Percentiles rank a stretch among this genome's conserved stretches.
Conservation (phyloP, 805 yeast genomes). For the Starmerella khaoyaiensis region DNA sequence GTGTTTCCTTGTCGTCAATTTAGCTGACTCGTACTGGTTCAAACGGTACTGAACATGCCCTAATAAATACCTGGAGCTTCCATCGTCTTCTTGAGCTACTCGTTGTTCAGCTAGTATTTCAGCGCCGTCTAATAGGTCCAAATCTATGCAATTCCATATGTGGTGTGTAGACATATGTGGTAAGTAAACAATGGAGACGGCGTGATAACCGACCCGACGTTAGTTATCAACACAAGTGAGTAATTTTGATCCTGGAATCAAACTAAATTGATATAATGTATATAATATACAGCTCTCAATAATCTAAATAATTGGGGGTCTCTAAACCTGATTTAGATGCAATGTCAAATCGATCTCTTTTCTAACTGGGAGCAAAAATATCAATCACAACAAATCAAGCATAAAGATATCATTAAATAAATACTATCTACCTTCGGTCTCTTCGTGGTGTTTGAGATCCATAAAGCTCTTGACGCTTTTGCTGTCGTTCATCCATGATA, state of each 20-base stretch:
- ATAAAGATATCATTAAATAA: background rate
- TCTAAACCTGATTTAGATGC: too few species aligned
- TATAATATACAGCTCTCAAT: too few species aligned
- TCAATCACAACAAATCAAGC: too few species aligned
- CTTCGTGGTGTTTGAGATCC: slow-evolving; percentile 14
- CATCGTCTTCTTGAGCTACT: slow-evolving; percentile 45
- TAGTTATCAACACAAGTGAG: too few species aligned
- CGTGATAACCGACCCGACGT: too few species aligned
- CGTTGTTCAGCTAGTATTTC: slow-evolving; percentile 77
- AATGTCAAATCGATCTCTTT: too few species aligned
- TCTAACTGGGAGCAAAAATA: too few species aligned
- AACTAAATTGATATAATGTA: too few species aligned
- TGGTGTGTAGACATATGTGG: slow-evolving; percentile 31
- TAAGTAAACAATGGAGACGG: background rate
- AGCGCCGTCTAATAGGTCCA: slow-evolving; percentile 58
- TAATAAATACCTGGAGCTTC: slow-evolving; percentile 55
- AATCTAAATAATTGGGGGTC: too few species aligned
- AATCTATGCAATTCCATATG: slow-evolving; percentile 59
- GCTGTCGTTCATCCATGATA: slow-evolving; percentile 30
- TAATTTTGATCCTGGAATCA: too few species aligned
- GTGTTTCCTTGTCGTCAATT: slow-evolving; percentile 30
- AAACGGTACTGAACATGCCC: slow-evolving; percentile 52
- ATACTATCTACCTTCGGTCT: background rate
- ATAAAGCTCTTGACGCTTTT: slow-evolving; percentile 27
- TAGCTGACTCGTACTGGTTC: slow-evolving; percentile 42